Conservation (phyloP, 192 early-diverging fungal species). For the Bifiguratus adelaidae region DNA sequence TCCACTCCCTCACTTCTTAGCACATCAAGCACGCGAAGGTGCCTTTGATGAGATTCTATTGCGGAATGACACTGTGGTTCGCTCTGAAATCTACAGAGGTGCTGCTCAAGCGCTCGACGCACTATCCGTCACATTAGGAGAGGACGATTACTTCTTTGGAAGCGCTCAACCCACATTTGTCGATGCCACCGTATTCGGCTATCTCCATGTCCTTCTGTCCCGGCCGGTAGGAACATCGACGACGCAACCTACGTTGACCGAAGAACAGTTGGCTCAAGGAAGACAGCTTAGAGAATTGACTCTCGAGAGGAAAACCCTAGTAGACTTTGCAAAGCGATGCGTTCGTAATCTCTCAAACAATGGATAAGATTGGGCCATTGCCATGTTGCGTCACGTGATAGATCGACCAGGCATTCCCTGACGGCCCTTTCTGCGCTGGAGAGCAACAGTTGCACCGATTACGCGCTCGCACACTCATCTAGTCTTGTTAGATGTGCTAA, state of each 20-base stretch:
- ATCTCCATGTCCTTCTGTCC: conserved; percentile 41
- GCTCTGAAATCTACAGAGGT: conserved; percentile 37
- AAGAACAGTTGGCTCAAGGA: conserved; percentile 27
- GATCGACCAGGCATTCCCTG: too few relatives aligned
- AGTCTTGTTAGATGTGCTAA: too few relatives aligned
- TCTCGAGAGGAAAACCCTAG: too few relatives aligned
- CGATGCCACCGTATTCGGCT: conserved; percentile 49
- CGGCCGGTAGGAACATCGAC: conserved; percentile 8
- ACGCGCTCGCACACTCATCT: too few relatives aligned
- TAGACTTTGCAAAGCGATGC: too few relatives aligned
- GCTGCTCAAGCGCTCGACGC: conserved; percentile 36
- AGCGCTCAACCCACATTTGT: conserved; percentile 22
- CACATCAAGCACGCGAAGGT: conserved; percentile 22
- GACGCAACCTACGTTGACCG: conserved; percentile 16
- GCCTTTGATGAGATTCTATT: conserved; percentile 23
- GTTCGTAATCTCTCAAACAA: too few relatives aligned
- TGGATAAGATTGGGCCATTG: too few relatives aligned
- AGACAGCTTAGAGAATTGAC: conserved; percentile 42
- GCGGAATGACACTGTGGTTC: conserved; percentile 6
- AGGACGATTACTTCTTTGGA: conserved; percentile 36
- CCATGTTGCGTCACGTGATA: too few relatives aligned
- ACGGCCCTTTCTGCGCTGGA: too few relatives aligned
- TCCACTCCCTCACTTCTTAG: conserved; percentile 15
- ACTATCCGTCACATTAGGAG: conserved; percentile 33
- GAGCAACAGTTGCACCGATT: too few relatives aligned